Conservation (phyloP, 305 asterid species). For the Caryopteris hybrid region DNA sequence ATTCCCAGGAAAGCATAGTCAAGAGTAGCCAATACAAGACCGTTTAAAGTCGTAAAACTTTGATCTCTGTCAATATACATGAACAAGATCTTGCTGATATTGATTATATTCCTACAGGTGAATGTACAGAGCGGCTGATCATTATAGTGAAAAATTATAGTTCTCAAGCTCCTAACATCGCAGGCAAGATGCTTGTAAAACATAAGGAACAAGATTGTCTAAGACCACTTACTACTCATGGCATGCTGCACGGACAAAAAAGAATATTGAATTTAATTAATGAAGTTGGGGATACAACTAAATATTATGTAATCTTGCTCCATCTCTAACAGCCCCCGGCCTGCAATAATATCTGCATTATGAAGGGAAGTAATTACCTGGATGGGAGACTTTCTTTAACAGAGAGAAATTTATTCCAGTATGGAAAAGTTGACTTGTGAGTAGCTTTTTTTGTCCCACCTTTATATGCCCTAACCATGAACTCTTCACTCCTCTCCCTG, state of each 20-base stretch:
- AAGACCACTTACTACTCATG: not conserved
- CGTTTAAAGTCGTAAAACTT: not conserved
- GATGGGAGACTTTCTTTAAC: slow-evolving; percentile 87
- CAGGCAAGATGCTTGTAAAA: slow-evolving; percentile 4
- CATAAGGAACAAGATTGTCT: not conserved
- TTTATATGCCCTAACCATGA: slow-evolving; percentile 84
- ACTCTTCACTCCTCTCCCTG: slow-evolving; percentile 94
- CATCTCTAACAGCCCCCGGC: not conserved
- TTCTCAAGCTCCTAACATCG: not conserved
- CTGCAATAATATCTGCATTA: slow-evolving; percentile 3
- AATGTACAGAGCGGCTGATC: not conserved
- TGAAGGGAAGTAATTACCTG: slow-evolving; percentile 43
- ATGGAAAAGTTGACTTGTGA: slow-evolving; percentile 71
- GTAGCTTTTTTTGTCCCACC: slow-evolving; percentile 81
- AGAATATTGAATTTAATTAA: not conserved
- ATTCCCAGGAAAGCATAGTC: not conserved
- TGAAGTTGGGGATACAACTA: not conserved
- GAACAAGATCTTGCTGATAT: not conserved
- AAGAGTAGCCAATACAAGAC: not conserved
- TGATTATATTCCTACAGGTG: not conserved
- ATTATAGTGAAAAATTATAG: not conserved
- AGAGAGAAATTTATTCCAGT: slow-evolving; percentile 76
- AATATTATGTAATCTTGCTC: not conserved
- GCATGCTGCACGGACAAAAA: not conserved
- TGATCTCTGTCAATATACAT: not conserved